Evolutionary conservation across 2,329 filamentous ascomycete genomes (phyloP), one percentile per base, ranked within the genome.

Genomic region (Microcera coccophila): DNA sequence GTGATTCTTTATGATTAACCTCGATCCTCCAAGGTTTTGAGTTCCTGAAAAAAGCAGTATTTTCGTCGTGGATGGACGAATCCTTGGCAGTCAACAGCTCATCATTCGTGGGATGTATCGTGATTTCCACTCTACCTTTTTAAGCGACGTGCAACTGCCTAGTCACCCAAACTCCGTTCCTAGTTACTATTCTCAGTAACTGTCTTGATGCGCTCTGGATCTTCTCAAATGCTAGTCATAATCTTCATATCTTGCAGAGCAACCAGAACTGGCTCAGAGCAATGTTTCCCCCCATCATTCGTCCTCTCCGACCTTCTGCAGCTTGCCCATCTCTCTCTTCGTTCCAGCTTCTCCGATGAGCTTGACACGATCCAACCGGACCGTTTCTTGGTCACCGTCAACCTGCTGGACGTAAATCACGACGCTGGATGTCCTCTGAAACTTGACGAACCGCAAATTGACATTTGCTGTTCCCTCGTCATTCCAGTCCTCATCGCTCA

Each of bases 321-420:
- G 72, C 74, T 94, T 95, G 54, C 90, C 91, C 80, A 90, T 88
- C 44, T 93, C 87, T 47, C 90, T 79, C 78, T 94, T 95, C 74
- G 95, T 84, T 12, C 93, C 91, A 14, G 82, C 79, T 67, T 97
- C 91, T 21, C 93, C 93, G 60, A 97, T 83, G 42, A 97, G 73
- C 55, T 81, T 76, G 52, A 93, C 68, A 39, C 87, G 76, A 67
- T 93, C 87, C 38, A 98, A 67, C 43, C 93, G 82, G 44, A 93
- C 84, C 72, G 87, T 90, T 63, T 97, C 90, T 33, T 84, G 80
- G 39, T 88, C 84, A 15, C 83, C 84, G 41, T 91, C 87, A 2
- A 90, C 90, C 62, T 94, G 84, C 41, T 87, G 86, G 24, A 98
- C 83, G 64, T 96, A 98, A 10, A 98, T 57, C 15, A 95, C 85